Percentiles rank a stretch among this genome's conserved stretches.
phyloP scores from a whole-genome alignment of 106 monocot genomes.

The Vanilla planifolia region DNA sequence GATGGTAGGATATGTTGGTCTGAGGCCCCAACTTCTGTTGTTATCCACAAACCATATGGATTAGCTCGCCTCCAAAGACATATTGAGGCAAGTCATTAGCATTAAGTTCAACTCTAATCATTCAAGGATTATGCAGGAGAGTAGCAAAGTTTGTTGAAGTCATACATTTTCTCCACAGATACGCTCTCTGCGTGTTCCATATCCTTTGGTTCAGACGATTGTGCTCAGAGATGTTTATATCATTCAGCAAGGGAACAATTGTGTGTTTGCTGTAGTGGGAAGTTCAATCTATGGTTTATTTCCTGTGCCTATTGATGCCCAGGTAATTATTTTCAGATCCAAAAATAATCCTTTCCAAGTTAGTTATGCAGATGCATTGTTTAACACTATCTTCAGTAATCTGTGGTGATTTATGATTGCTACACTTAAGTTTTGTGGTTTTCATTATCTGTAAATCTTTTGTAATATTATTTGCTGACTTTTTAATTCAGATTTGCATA shows the following conservation, averaged over 20 bases:
- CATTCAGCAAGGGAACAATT: constrained; percentile 63
- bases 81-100: constrained; percentile 48
- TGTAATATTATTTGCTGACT: background rate
- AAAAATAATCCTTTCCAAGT: background rate
- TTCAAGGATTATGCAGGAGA: constrained; percentile 3
- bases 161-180: constrained; percentile 44
- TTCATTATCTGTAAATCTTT: background rate
- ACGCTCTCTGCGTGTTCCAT: constrained; percentile 80
- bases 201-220: constrained; percentile 88
- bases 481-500: background rate
- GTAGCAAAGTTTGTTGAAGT: background rate
- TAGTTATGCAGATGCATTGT: no score
- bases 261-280: constrained; percentile 63
- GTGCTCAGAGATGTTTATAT: constrained; percentile 74
- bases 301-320: constrained; percentile 92
- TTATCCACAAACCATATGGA: constrained; percentile 79
- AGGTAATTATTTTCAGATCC: constrained; percentile 36
- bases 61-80: constrained; percentile 70
- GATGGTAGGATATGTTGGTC: constrained; percentile 96
- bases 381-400: no score
- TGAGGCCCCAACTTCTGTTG: constrained; percentile 70
- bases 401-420: no score
- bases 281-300: constrained; percentile 80
- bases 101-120: background rate
- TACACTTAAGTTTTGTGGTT: background rate